phyloP scores from a whole-genome alignment of 73 alveolate genomes.

The Blepharisma stoltei region DNA sequence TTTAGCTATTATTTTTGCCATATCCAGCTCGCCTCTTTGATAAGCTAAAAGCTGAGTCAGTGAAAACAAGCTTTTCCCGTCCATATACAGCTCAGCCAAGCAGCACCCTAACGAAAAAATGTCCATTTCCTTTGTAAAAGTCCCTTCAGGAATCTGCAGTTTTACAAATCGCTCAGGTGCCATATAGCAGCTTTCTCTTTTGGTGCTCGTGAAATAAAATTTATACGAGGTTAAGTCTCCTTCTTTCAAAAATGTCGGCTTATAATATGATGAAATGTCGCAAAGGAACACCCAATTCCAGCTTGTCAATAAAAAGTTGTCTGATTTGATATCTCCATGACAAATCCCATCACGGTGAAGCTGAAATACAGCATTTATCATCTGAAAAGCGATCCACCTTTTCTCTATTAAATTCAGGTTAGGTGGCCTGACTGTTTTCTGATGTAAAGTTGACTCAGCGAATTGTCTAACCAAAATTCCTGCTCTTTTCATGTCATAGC shows the following conservation, averaged over 20 bases:
- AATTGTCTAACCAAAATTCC: slow-evolving; percentile 54
- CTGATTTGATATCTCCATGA: slow-evolving; percentile 93
- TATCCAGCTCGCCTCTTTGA: slow-evolving; percentile 55
- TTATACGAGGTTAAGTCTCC: slow-evolving; percentile 70
- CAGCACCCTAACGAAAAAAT: slow-evolving; percentile 82
- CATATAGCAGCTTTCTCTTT: slow-evolving; percentile 78
- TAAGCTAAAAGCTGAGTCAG: slow-evolving; percentile 62
- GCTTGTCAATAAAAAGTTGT: slow-evolving; percentile 74
- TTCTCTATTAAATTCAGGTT: slow-evolving; percentile 66
- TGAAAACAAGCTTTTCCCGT: slow-evolving; percentile 75
- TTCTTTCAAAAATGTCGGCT: slow-evolving; percentile 71
- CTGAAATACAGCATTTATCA: slow-evolving; percentile 74
- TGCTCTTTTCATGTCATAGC: too few relatives aligned
- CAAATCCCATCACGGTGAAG: slow-evolving; percentile 59
- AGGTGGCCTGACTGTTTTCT: slow-evolving; percentile 64
- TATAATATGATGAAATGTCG: slow-evolving; percentile 67
- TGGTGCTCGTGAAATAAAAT: slow-evolving; percentile 71
- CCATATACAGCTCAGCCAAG: slow-evolving; percentile 86
- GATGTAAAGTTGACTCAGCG: slow-evolving; percentile 67
- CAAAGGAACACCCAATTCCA: slow-evolving; percentile 65
- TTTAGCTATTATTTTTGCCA: slow-evolving; percentile 44
- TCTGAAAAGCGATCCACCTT: slow-evolving; percentile 78
- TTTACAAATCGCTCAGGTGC: slow-evolving; percentile 88
- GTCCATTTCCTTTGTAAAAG: slow-evolving; percentile 78
- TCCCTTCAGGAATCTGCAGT: slow-evolving; percentile 33